A percentile compares a stretch with the other conserved stretches of the same genome.
These are phyloP conservation scores for Bipolaris cookei DNA, from an alignment of 2,329 filamentous ascomycete genomes.

Conservation along the genomic window DNA sequence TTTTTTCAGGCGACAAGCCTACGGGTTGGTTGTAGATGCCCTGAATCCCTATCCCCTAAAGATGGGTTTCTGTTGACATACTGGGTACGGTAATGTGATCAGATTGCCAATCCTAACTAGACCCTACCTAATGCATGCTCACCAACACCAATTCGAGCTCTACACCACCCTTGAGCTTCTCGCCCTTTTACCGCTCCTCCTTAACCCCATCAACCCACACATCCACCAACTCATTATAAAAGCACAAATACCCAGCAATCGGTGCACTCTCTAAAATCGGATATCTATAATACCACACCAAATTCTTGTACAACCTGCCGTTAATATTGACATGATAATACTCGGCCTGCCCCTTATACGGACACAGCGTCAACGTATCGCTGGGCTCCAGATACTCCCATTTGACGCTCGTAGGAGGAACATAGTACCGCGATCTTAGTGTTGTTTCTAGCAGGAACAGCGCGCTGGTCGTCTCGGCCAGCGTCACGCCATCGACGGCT, in stretches of 20 bases:
- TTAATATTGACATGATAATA: slow-evolving; percentile 64
- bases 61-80: too few species aligned
- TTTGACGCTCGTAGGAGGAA: slow-evolving; percentile 61
- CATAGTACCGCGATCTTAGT: slow-evolving; percentile 65
- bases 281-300: slow-evolving; percentile 68
- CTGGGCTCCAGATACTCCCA: slow-evolving; percentile 57
- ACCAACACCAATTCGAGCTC: neutral
- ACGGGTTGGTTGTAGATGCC: too few species aligned
- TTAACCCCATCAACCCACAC: slow-evolving; percentile 63
- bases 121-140: too few species aligned
- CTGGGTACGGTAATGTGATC: too few species aligned
- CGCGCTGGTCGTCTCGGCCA: slow-evolving; percentile 54
- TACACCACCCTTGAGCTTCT: neutral
- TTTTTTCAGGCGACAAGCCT: too few species aligned
- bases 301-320: slow-evolving; percentile 55
- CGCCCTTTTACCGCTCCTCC: slow-evolving; percentile 23
- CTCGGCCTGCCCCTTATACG: slow-evolving; percentile 70
- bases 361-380: slow-evolving; percentile 63
- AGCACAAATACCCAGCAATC: slow-evolving; percentile 65
- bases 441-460: slow-evolving; percentile 67
- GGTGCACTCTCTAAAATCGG: slow-evolving; percentile 63
- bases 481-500: slow-evolving; percentile 53
- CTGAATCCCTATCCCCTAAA: too few species aligned
- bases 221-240: slow-evolving; percentile 73
- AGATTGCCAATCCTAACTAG: too few species aligned